Evolutionary conservation across 306 rosid genomes (phyloP), one percentile per base, ranked within the genome.

Genomic region (Trifolium fragiferum): DNA sequence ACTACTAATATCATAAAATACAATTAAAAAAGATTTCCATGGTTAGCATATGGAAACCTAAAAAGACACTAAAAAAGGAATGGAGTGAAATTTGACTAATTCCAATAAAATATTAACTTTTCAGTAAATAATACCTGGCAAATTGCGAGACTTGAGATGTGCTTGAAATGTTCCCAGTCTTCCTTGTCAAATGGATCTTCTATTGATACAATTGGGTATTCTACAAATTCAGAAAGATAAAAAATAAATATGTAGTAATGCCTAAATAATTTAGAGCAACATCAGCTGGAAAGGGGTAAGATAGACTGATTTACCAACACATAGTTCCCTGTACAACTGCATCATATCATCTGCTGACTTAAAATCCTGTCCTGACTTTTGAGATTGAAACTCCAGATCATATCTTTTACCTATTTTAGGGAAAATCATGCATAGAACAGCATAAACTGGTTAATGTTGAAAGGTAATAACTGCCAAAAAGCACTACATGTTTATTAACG

Each of bases 131-230:
- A 58, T 72, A 94, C 98, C 97, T 91, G 98, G 85, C 97, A 94
- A 81, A 90, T 66, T 70, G 82, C 90, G 71, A 90, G 97, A 67
- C 88, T 73, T 33, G 87, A 84, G 80, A 94, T 82, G 32, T 72
- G 2, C 84, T 91, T 94, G 73, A 87, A 58, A 80, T 82, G 95
- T 81, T 94, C 97, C 99, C 97, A 94, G 76, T 92, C 99, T 84
- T 94, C 96, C 88, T 79, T 85, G 86, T 94, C 99, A 82, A 94
- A 92, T 66, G 99, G 99, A 84, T 94, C 99, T 83, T 91, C 93
- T 78, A 94, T 92, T 74, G 95, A 94, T 57, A 90, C 87, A 71
- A 94, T 75, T 25, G 95, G 90, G 88, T 88, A 94, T 44, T 89
- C 99, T 94, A 74, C 70, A 41, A 66, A 70, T 63, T 55, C 70